Evolutionary conservation across 2,329 filamentous ascomycete species (phyloP).

Genomic region (Aspergillus sp.): DNA sequence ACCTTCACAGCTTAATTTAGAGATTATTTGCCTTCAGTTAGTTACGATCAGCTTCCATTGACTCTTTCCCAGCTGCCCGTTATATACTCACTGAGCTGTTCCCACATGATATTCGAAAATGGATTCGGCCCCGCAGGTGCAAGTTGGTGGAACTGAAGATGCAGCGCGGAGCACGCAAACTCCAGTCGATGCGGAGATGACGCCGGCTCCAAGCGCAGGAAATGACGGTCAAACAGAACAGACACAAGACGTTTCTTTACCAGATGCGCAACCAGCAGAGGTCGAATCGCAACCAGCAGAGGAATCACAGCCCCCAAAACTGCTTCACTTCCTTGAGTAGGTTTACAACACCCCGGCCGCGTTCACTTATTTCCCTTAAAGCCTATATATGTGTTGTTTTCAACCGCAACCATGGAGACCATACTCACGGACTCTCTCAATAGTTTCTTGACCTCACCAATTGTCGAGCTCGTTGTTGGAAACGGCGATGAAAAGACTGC

Average conservation of each 20-base stretch:
- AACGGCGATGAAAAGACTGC: constrained; percentile 59
- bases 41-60: not conserved
- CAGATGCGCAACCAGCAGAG: constrained; percentile 22
- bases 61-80: not conserved
- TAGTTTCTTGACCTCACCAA: constrained; percentile 65
- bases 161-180: constrained; percentile 4
- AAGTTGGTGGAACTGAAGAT: constrained; percentile 14
- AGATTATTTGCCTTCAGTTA: not conserved
- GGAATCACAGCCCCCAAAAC: constrained; percentile 15
- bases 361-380: not conserved
- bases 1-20: not conserved
- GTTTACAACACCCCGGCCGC: not conserved
- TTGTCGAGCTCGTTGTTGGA: constrained; percentile 68
- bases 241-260: constrained; percentile 21
- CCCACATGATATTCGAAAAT: constrained; percentile 8
- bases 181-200: constrained; percentile 29
- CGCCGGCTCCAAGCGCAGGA: constrained; percentile 16
- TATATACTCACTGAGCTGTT: not conserved
- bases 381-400: not conserved
- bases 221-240: constrained; percentile 17
- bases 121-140: constrained; percentile 20
- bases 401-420: not conserved
- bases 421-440: not conserved
- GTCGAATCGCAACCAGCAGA: constrained; percentile 15
- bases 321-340: constrained; percentile 33